A percentile compares a stretch with the other conserved stretches of the same genome.
phyloP scores from a whole-genome alignment of 164 flowering plant species.

The Cinnamomum micranthum region DNA sequence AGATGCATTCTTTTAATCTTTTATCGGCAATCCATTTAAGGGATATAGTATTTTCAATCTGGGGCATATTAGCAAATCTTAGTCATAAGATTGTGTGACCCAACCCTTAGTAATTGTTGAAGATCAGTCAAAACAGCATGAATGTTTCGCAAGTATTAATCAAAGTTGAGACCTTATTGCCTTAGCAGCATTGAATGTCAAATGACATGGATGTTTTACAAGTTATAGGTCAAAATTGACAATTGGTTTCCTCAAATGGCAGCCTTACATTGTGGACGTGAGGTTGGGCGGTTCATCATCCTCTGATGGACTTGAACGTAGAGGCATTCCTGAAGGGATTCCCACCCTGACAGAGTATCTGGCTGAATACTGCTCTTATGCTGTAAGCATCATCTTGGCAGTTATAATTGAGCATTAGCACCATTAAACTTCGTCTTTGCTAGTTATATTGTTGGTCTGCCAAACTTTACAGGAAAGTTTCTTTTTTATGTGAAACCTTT shows the following conservation, averaged over 20 bases:
- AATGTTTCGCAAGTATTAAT: too few relatives aligned
- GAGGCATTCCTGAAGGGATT: constrained; percentile 78
- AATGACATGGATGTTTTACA: too few relatives aligned
- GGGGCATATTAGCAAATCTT: too few relatives aligned
- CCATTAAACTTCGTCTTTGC: not conserved
- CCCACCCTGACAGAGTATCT: constrained; percentile 75
- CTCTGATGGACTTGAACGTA: constrained; percentile 52
- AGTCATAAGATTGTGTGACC: too few relatives aligned
- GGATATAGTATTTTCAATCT: too few relatives aligned
- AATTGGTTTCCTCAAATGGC: constrained; percentile 25
- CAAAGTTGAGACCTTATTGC: not conserved
- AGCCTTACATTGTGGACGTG: constrained; percentile 63
- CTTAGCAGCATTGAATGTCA: not conserved
- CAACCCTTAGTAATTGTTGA: too few relatives aligned
- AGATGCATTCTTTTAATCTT: too few relatives aligned
- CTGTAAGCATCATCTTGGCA: constrained; percentile 48
- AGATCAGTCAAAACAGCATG: too few relatives aligned
- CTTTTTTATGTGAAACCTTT: not conserved
- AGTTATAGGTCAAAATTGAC: not conserved
- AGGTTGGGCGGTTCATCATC: constrained; percentile 21
- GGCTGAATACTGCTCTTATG: constrained; percentile 68
- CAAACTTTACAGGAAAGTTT: not conserved
- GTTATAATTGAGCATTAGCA: not conserved
- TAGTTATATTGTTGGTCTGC: not conserved
- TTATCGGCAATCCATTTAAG: too few relatives aligned